Base-by-base conservation (phyloP, 139 green algal genomes). In the Tetraselmis chui region DNA sequence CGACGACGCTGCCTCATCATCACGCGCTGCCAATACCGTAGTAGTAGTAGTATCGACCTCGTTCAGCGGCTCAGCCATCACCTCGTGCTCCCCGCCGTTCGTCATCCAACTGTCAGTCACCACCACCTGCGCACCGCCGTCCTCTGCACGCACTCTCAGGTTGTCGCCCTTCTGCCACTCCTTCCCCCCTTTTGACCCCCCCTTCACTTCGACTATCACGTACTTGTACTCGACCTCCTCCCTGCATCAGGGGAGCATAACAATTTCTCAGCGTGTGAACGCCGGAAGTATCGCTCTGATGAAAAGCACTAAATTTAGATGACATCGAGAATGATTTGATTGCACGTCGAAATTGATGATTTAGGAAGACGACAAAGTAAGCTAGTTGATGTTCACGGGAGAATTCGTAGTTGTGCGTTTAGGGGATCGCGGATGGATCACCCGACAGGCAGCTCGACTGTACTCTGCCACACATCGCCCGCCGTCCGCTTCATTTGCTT, bases 401-500 rank as follows among this genome's bases (percentile, higher is more conserved):
- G n/a, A n/a, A n/a, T n/a, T n/a, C n/a, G n/a, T n/a, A n/a, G n/a
- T n/a, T n/a, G n/a, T n/a, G n/a, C n/a, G n/a, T n/a, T n/a, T n/a
- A n/a, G n/a, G n/a, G n/a, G n/a, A n/a, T n/a, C n/a, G n/a, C n/a
- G n/a, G n/a, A n/a, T n/a, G n/a, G n/a, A n/a, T n/a, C n/a, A 67
- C 45, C 45, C 79, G 1, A 59, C 80, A 5, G 28, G 30, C 1
- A 79, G 28, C n/a, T 79, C 76, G 27, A 79, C n/a, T 1, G 27
- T 32, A 29, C 26, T 24, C 76, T 58, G 27, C 86, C 86, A 89
- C 5, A 89, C 77, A 28, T 89, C 83, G 1, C 86, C 86, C 45
- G 89, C 84, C 5, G 29, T 80, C 86, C 86, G 88, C 24, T 30
- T 32, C 76, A 89, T 84, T n/a, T 74, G 59, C 26, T 85, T 26